These are phyloP conservation scores for Elsinoe perseae DNA, from an alignment of 2,329 filamentous ascomycete genomes.

Conservation along the genomic window DNA sequence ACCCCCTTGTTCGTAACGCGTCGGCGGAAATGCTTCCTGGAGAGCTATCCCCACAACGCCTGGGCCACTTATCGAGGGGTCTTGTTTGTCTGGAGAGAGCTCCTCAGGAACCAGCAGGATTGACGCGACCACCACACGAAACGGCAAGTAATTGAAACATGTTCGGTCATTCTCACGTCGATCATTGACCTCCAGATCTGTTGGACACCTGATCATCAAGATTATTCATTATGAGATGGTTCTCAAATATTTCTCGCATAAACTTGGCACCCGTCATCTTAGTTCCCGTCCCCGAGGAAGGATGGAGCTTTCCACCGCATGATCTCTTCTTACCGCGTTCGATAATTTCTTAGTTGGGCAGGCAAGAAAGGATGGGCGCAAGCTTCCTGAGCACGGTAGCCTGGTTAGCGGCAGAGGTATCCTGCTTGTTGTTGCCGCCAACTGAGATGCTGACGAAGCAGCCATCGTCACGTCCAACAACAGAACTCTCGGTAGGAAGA, in stretches of 20 bases:
- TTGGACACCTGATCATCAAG: not conserved
- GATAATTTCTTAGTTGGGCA: slow-evolving; percentile 26
- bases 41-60: slow-evolving; percentile 4
- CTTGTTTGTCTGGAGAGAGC: not conserved
- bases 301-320: not conserved
- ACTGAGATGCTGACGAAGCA: slow-evolving; percentile 59
- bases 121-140: not conserved
- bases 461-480: slow-evolving; percentile 40
- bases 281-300: not conserved
- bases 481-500: slow-evolving; percentile 52
- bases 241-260: not conserved
- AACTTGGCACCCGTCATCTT: slow-evolving; percentile 1
- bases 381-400: slow-evolving; percentile 46
- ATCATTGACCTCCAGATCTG: not conserved
- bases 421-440: slow-evolving; percentile 54
- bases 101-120: slow-evolving; percentile 7
- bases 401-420: slow-evolving; percentile 47
- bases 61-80: slow-evolving; percentile 2
- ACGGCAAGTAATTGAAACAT: not conserved
- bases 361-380: slow-evolving; percentile 40
- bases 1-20: not conserved
- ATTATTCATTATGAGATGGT: not conserved
- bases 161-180: slow-evolving; percentile 1
- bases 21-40: not conserved
- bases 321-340: no score